Base-by-base conservation (phyloP, 2,329 filamentous ascomycete species). In the Spiromastix sp. region DNA sequence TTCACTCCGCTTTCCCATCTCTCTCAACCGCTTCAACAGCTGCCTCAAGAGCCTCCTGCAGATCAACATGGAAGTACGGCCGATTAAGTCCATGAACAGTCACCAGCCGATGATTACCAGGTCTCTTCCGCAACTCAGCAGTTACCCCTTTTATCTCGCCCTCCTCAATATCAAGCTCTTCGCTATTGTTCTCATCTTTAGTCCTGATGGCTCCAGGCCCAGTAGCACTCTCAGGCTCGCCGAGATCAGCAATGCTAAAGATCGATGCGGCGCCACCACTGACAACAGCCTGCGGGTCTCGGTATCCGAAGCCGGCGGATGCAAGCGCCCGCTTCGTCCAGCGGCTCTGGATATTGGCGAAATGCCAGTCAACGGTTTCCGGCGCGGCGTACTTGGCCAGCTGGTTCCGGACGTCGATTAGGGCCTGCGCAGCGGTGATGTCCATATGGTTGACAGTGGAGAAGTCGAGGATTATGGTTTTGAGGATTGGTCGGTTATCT, bases 361-460 rank as follows among this genome's bases (percentile, higher is more conserved):
- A 80, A 60, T 96, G 91, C 87, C 89, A 96, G 56, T 95, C 85
- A 4, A 96, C 87, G 2, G 71, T 68, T 13, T 86, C 77, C 0
- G 89, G 89, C 0, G 80, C 60, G 1, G 85, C 74, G 54, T 94
- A 93, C 13, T 77, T 71, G 56, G 95, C 89, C 17, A 96, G 77
- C 55, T 95, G 87, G 57, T 94, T 93, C 49, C 89, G 84, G 1
- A 95, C 81, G 50, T 96, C 91, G 50, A 96, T 93, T 25, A 96
- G 69, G 48, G 85, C 80, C 60, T 96, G 91, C 2, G 95, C 74
- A 0, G 85, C 91, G 0, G 91, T 95, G 40, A 93, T 77, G 51
- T 96, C 91, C 39, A 95, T 80, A 46, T 93, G 85, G 62, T 95
- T 93, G 45, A 96, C 87, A 0, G 84, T 81, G 3, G 81, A 86